Conservation (phyloP, 2,329 filamentous ascomycete genomes). For the Malbranchea cinnamomea region DNA sequence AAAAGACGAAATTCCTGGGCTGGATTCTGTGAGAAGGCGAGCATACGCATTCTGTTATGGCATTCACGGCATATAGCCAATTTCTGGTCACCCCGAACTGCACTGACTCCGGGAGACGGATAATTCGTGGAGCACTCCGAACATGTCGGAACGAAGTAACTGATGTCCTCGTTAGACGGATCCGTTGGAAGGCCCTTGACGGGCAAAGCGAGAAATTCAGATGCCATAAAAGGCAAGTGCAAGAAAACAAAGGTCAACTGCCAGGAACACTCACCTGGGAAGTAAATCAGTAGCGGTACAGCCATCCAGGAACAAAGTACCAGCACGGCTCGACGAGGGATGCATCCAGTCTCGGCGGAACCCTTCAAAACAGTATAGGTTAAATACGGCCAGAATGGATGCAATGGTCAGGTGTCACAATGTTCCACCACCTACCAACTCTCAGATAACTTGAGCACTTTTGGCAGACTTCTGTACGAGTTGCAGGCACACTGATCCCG, state of each 20-base stretch:
- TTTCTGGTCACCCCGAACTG: slow-evolving; percentile 57
- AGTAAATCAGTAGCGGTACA: slow-evolving; percentile 64
- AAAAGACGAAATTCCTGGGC: slow-evolving; percentile 4
- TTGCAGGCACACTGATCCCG: slow-evolving; percentile 22
- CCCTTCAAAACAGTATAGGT: slow-evolving; percentile 16
- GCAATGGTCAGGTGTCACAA: not conserved
- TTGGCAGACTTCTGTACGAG: slow-evolving; percentile 36
- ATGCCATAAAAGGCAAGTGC: not conserved
- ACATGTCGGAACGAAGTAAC: slow-evolving; percentile 62
- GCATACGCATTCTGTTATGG: slow-evolving; percentile 56
- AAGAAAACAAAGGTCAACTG: not conserved
- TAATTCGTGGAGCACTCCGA: slow-evolving; percentile 56
- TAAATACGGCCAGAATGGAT: not conserved
- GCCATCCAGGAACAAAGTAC: slow-evolving; percentile 62
- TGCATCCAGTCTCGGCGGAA: slow-evolving; percentile 61
- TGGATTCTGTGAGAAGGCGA: slow-evolving; percentile 4
- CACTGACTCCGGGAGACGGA: slow-evolving; percentile 47
- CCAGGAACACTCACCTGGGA: slow-evolving; percentile 37
- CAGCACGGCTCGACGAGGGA: slow-evolving; percentile 55
- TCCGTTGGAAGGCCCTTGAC: not conserved
- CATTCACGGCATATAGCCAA: slow-evolving; percentile 67
- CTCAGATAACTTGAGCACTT: slow-evolving; percentile 39
- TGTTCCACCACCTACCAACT: slow-evolving; percentile 21
- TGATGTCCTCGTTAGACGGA: not conserved
- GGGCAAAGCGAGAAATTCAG: no score